Evolutionary conservation across 2,329 filamentous ascomycete species (phyloP).

Genomic region (Colletotrichum graminicola): DNA sequence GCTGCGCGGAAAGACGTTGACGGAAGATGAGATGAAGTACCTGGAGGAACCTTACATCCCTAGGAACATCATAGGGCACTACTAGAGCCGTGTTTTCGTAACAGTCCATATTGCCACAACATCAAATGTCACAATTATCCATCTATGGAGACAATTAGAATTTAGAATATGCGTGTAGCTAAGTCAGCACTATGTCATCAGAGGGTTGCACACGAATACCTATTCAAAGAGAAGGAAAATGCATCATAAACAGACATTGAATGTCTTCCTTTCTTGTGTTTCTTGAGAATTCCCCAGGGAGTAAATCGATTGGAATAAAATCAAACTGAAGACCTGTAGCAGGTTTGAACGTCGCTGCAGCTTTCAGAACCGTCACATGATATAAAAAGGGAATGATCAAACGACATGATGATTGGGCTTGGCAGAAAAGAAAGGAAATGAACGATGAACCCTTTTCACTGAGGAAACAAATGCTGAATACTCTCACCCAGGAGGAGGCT

Average conservation of each 20-base stretch:
- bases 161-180: neutral
- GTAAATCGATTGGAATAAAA: neutral
- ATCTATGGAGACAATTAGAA: neutral
- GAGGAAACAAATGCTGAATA: too few relatives aligned
- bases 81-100: conserved; percentile 34
- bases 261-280: neutral
- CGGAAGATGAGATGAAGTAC: conserved; percentile 31
- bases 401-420: too few relatives aligned
- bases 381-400: too few relatives aligned
- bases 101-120: too few relatives aligned
- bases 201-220: neutral
- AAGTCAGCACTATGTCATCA: neutral
- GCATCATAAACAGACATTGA: too few relatives aligned
- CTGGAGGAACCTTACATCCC: conserved; percentile 38
- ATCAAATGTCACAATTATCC: too few relatives aligned
- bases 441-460: too few relatives aligned
- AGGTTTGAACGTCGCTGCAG: neutral
- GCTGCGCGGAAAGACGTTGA: conserved; percentile 29
- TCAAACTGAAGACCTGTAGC: neutral
- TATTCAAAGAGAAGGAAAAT: neutral
- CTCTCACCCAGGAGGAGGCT: too few relatives aligned
- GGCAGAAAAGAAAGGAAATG: too few relatives aligned
- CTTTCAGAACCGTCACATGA: neutral
- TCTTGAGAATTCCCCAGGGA: neutral
- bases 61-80: conserved; percentile 44